Evolutionary conservation across 2,329 filamentous ascomycete genomes (phyloP).

Genomic region (Diaporthe caulivora): DNA sequence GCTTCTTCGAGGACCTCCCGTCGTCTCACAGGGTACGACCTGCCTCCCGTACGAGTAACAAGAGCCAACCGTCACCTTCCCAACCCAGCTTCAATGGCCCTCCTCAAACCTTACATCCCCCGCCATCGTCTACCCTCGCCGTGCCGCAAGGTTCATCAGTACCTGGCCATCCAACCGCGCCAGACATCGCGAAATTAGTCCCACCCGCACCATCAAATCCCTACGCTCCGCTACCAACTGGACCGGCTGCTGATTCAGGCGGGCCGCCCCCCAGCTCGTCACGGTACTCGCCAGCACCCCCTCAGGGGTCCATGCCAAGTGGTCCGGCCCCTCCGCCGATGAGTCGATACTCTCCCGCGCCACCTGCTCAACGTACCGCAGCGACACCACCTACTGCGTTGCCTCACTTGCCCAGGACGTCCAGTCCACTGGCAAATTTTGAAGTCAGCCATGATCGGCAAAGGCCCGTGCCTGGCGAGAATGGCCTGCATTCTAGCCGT

Average conservation of each 20-base stretch:
- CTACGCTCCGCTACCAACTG: constrained; percentile 61
- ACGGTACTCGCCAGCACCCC: constrained; percentile 74
- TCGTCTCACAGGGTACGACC: constrained; percentile 72
- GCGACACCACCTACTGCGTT: constrained; percentile 58
- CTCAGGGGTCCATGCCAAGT: constrained; percentile 52
- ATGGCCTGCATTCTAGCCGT: constrained; percentile 59
- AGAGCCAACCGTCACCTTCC: constrained; percentile 56
- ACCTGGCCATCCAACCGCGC: constrained; percentile 43
- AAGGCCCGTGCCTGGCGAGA: constrained; percentile 53
- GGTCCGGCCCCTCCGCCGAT: constrained; percentile 52
- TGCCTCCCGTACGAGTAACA: constrained; percentile 64
- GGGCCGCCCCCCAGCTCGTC: constrained; percentile 48
- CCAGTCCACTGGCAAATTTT: constrained; percentile 75
- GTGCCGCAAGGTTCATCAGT: constrained; percentile 39
- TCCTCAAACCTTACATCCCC: constrained; percentile 42
- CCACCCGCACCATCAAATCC: constrained; percentile 65
- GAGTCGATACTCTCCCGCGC: constrained; percentile 68
- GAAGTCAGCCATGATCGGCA: constrained; percentile 62
- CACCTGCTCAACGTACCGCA: constrained; percentile 54
- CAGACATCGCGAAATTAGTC: constrained; percentile 58
- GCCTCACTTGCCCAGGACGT: constrained; percentile 73
- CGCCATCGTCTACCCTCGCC: constrained; percentile 40
- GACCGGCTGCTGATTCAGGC: constrained; percentile 43
- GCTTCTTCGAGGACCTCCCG: constrained; percentile 85
- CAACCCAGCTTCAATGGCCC: constrained; percentile 52